Percentiles rank a stretch among this genome's conserved stretches.
Conservation (phyloP, 2,329 filamentous ascomycete genomes). For the Phoma sp. region DNA sequence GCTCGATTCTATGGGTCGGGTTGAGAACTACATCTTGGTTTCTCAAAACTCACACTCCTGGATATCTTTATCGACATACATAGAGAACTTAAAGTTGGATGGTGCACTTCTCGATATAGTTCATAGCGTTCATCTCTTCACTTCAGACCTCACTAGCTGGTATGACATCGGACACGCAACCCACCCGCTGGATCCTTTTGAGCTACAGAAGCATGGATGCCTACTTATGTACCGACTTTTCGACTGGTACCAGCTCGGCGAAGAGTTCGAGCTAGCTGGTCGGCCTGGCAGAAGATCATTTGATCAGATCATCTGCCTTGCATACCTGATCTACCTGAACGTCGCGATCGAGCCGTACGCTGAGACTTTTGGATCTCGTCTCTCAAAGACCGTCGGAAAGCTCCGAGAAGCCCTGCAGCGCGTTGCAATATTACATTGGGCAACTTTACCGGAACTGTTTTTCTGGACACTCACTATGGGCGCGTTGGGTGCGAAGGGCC, state of each 20-base stretch:
- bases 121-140: not conserved
- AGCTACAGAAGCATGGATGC: conserved; percentile 40
- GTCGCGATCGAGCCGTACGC: conserved; percentile 28
- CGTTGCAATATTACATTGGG: conserved; percentile 27
- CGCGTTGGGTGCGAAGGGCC: conserved; percentile 29
- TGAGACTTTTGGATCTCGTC: conserved; percentile 20
- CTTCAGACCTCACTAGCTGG: conserved; percentile 30
- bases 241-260: conserved; percentile 34
- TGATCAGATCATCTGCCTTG: conserved; percentile 37
- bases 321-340: conserved; percentile 35
- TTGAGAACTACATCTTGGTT: conserved; percentile 30
- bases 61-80: not conserved
- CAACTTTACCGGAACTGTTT: conserved; percentile 27
- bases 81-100: not conserved
- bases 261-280: conserved; percentile 8
- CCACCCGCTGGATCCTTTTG: conserved; percentile 31
- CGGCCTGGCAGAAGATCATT: conserved; percentile 13
- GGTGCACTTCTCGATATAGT: not conserved
- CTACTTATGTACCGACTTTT: conserved; percentile 37
- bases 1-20: conserved; percentile 21
- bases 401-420: conserved; percentile 26
- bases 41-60: not conserved
- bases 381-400: conserved; percentile 30
- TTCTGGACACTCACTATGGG: conserved; percentile 43
- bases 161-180: conserved; percentile 20